Evolutionary conservation across 2,329 filamentous ascomycete genomes (phyloP), one percentile per base, ranked within the genome.

Genomic region (Paraconiothyrium sp.): DNA sequence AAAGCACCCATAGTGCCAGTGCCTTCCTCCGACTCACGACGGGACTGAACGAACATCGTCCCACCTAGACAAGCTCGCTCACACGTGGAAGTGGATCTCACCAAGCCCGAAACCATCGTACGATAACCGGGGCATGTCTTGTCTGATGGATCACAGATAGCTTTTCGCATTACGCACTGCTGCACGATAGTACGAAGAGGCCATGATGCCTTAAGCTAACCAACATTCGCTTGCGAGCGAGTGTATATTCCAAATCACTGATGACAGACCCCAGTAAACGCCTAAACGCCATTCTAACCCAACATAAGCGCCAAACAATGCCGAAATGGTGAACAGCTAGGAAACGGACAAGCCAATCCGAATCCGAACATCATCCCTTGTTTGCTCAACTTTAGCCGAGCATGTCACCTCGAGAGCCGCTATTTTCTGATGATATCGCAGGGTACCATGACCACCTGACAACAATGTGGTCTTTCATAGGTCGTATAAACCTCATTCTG

Each of bases 241-340:
- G 32, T 56, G 48, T 56, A 48, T 20, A 56, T 56, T 46, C 54
- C 54, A 56, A 46, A 56, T 56, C 54, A 47, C 20, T 9, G 9
- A 13, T n/a, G 10, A 20, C 16, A 24, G 30, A n/a, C 27, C 43
- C 41, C 37, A n/a, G 10, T 34, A 24, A 16, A 39, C 49, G 6
- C 37, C 22, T 35, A 41, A 41, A 47, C 54, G 20, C 54, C 52
- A 13, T 9, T 47, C 37, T 2, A 44, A 22, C n/a, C 43, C 43
- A 56, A n/a, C 27, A 20, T 46, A 22, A 52, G 52, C 52, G 39
- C 24, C 52, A 14, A 22, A 55, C 9, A 43, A 54, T 54, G 50
- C 50, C 39, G n/a, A 44, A 22, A 13, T 32, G 6, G 16, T 30
- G 3, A 55, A 55, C 24, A 55, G 39, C 43, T 46, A 35, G 39